Evolutionary conservation across 768 basidiomycete genomes (phyloP), one percentile per base, ranked within the genome.

Genomic region (Lentinula aciculospora): DNA sequence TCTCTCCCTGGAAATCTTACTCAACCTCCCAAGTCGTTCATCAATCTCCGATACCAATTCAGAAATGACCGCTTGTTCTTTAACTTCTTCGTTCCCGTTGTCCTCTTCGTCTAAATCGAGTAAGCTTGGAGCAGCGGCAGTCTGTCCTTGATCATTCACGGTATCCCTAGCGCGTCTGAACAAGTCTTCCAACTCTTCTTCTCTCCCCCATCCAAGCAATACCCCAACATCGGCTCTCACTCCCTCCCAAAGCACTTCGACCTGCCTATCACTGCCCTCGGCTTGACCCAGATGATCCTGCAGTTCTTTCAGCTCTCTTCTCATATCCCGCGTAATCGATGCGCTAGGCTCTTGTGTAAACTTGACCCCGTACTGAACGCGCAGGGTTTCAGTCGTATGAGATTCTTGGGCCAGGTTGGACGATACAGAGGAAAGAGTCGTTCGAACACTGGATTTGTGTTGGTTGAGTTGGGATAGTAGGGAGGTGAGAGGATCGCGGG

Each of bases 321-420:
- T 78, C 56, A 89, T 69, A 5, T 77, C 71, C 68, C 89, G 88
- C 44, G 88, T 89, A 58, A 86, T 71, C 1, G 81, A 78, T 0
- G 91, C 85, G 4, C 88, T 88, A 0, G 96, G 95, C 8, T 82
- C 80, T 70, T 97, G 95, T 7, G 88, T 85, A 88, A 92, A 98
- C 28, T 82, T 69, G 62, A 94, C 87, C 29, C 88, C 88, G 69
- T 92, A 95, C 69, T 89, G 89, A 65, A 94, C 88, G 56, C 94
- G 77, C 85, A 87, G 83, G 49, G 80, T 76, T 71, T 99, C 96
- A 71, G 94, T 98, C 47, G 94, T 93, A 62, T 85, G 76, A 32
- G 83, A 85, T 71, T 98, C 97, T 37, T 74, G 72, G 15, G 97
- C 95, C 39, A 99, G 72, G 48, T 93, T 85, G 3, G 78, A 73